These are phyloP conservation scores for Glycyrrhiza uralensis DNA, from an alignment of 306 rosid genomes.

Conservation along the genomic window DNA sequence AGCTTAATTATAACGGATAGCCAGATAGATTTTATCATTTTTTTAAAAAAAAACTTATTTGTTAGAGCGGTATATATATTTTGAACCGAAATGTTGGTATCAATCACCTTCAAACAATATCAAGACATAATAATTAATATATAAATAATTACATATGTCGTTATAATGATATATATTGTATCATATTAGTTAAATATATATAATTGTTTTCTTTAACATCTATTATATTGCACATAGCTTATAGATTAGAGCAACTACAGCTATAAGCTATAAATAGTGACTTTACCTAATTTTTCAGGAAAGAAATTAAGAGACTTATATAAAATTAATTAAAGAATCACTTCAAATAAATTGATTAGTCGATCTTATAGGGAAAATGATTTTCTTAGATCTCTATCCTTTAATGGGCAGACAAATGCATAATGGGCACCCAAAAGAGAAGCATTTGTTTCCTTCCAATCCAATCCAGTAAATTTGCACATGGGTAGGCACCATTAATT, in stretches of 20 bases:
- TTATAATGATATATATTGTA: no score
- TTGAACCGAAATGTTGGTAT: background rate
- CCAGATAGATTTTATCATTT: no score
- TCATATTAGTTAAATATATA: no score
- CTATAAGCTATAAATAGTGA: background rate
- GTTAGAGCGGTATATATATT: no score
- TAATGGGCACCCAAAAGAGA: slow-evolving; percentile 21
- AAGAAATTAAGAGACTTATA: background rate
- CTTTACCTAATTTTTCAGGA: background rate
- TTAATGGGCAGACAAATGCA: slow-evolving; percentile 26
- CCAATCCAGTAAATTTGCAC: slow-evolving; percentile 28
- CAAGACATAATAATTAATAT: background rate
- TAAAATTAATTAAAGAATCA: background rate
- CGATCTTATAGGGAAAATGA: background rate
- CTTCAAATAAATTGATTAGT: background rate
- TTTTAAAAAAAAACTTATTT: no score
- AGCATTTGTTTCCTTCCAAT: slow-evolving; percentile 31
- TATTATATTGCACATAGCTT: no score
- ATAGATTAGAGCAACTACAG: no score
- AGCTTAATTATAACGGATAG: no score
- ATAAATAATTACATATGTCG: background rate
- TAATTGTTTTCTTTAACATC: no score
- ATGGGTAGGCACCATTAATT: slow-evolving; percentile 34
- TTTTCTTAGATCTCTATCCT: background rate
- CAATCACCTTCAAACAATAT: background rate